Evolutionary conservation across 805 yeast species (phyloP), one percentile per base, ranked within the genome.

Genomic region (Lipomyces lipofer): DNA sequence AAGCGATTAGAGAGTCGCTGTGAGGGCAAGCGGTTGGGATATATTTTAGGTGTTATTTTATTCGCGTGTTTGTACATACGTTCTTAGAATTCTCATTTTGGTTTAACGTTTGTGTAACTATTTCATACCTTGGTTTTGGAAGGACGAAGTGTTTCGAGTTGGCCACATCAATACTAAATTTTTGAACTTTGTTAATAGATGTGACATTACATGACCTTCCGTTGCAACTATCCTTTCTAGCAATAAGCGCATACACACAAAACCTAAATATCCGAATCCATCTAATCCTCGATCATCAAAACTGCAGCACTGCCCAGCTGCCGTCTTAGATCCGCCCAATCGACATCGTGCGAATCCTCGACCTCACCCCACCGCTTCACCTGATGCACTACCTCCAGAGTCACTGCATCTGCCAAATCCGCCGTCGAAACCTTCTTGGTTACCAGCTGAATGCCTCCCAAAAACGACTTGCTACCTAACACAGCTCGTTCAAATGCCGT

Each of bases 331-430:
- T 94, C 97, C 36, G 84, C 95, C 69, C 86, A 85, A 65, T 88
- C 95, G n/a, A 94, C 97, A 69, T 94, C 99, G 68, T 94, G 99
- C 2, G 98, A 89, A 67, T 94, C 99, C 72, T 94, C 98, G 22
- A 92, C 98, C 71, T 92, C 97, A 29, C 99, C 99, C 99, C 99
- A 94, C 66, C 84, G 79, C 21, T 82, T 83, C 32, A 95, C 87
- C 72, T 94, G 99, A 71, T 80, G 81, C 30, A 85, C 82, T 12
- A 84, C 84, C 67, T 94, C 99, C 64, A 94, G 75, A 52, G 86
- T 84, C 8, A 90, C 90, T 54, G 86, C 79, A 64, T 81, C 81
- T 1, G 91, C 85, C 36, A 92, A 77, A 50, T 85, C 90, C 15
- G 87, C 71, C 2, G 81, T 60, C 49, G 78, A 69, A 27, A 73